A percentile compares a stretch with the other conserved stretches of the same genome.
Evolutionary conservation across 2,329 filamentous ascomycete genomes (phyloP).

Genomic region (Botrytis pseudocinerea): DNA sequence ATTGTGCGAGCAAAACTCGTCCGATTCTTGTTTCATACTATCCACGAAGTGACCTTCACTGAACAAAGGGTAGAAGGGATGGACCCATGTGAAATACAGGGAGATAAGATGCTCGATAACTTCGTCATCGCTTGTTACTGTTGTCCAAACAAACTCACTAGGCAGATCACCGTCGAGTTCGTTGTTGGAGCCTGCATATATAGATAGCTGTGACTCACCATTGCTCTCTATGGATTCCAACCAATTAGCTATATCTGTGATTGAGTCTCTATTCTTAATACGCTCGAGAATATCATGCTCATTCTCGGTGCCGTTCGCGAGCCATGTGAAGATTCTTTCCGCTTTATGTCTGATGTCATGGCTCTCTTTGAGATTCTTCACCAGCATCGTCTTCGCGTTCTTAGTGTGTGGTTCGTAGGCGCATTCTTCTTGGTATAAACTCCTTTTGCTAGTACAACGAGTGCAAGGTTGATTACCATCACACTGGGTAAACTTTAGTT

Average conservation of each 20-base stretch:
- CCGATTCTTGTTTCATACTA: conserved; percentile 32
- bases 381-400: conserved; percentile 41
- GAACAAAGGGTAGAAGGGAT: conserved; percentile 42
- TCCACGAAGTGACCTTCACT: conserved; percentile 39
- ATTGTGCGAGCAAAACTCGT: conserved; percentile 36
- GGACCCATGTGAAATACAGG: conserved; percentile 42
- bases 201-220: conserved; percentile 32
- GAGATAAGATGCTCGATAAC: conserved; percentile 40
- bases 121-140: conserved; percentile 34
- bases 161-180: conserved; percentile 32
- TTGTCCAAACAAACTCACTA: conserved; percentile 34
- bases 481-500: conserved; percentile 33
- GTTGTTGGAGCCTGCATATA: conserved; percentile 30
- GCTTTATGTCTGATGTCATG: conserved; percentile 3
- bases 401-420: conserved; percentile 42
- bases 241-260: conserved; percentile 38
- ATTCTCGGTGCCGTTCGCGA: conserved; percentile 35
- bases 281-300: conserved; percentile 38
- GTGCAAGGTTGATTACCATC: conserved; percentile 41
- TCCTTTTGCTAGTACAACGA: conserved; percentile 36
- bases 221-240: conserved; percentile 34
- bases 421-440: conserved; percentile 33
- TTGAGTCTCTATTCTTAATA: conserved; percentile 37
- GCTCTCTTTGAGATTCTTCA: conserved; percentile 32
- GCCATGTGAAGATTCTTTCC: conserved; percentile 32